Evolutionary conservation across 257 asterid species (phyloP).

Genomic region (Henckelia pumila): DNA sequence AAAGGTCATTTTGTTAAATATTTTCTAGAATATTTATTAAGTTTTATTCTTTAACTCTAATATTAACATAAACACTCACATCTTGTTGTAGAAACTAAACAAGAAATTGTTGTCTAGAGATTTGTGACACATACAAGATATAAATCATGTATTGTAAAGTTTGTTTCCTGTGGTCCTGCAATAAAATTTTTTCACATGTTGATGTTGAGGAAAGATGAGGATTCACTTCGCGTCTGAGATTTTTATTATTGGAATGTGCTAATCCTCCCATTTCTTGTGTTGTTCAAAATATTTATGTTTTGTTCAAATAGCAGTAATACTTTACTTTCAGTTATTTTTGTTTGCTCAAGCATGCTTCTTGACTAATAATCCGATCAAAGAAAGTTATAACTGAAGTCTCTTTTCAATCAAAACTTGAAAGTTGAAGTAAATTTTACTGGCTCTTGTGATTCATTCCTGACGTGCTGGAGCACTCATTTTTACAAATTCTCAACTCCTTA

Average conservation of each 20-base stretch:
- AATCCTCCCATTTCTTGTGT: background rate
- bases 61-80: background rate
- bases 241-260: constrained; percentile 3
- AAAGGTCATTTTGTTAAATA: too few species aligned
- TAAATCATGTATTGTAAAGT: background rate
- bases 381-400: background rate
- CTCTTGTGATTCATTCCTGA: background rate
- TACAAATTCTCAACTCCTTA: background rate
- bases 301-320: background rate
- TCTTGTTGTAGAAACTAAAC: background rate
- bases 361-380: background rate
- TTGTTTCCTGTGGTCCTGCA: background rate
- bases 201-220: constrained; percentile 10
- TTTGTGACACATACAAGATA: too few species aligned
- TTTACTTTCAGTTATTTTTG: too few species aligned
- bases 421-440: constrained; percentile 2
- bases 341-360: background rate
- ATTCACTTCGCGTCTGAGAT: constrained; percentile 3
- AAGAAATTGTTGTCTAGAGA: background rate
- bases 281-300: background rate
- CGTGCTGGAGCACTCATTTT: background rate
- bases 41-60: background rate
- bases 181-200: background rate
- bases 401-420: background rate
- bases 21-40: background rate